Evolutionary conservation across 495 filamentous ascomycete genomes (phyloP).

Genomic region (Aspergillus ellipticus): DNA sequence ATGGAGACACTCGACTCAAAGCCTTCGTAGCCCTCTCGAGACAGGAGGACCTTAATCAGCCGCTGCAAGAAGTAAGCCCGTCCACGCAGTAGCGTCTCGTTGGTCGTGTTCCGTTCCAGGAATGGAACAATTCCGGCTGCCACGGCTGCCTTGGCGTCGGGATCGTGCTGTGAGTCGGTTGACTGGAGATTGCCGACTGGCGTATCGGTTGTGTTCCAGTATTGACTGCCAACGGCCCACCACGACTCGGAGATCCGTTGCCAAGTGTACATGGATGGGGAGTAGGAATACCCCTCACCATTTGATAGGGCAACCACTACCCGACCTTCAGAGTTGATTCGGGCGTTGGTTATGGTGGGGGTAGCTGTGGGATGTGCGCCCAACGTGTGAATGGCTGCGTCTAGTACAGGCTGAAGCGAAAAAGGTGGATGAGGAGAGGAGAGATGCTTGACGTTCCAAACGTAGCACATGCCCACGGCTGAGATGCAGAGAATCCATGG

Average conservation of each 20-base stretch:
- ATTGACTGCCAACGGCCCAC: conserved; percentile 98
- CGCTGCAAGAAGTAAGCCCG: conserved; percentile 84
- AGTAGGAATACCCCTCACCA: conserved; percentile 90
- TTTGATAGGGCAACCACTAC: conserved; percentile 84
- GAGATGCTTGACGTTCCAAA: conserved; percentile 89
- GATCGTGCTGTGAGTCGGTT: conserved; percentile 53
- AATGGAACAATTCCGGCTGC: conserved; percentile 90
- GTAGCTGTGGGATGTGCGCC: conserved; percentile 65
- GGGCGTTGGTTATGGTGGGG: conserved; percentile 82
- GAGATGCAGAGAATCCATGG: conserved; percentile 88
- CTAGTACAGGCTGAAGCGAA: conserved; percentile 83
- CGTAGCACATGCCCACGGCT: conserved; percentile 82
- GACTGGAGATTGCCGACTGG: conserved; percentile 74
- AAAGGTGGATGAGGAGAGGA: conserved; percentile 84
- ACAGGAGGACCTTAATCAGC: conserved; percentile 78
- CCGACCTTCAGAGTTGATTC: conserved; percentile 79
- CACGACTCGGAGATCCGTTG: conserved; percentile 90
- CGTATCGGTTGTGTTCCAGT: conserved; percentile 94
- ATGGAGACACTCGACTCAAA: conserved; percentile 90
- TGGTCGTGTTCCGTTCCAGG: conserved; percentile 91
- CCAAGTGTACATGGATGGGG: conserved; percentile 79
- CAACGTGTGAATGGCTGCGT: conserved; percentile 71
- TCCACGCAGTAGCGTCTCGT: conserved; percentile 85
- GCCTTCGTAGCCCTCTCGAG: conserved; percentile 83
- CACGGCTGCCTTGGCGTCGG: conserved; percentile 54